Base-by-base conservation (phyloP, 2,329 filamentous ascomycete genomes). In the Karstenula rhodostoma region DNA sequence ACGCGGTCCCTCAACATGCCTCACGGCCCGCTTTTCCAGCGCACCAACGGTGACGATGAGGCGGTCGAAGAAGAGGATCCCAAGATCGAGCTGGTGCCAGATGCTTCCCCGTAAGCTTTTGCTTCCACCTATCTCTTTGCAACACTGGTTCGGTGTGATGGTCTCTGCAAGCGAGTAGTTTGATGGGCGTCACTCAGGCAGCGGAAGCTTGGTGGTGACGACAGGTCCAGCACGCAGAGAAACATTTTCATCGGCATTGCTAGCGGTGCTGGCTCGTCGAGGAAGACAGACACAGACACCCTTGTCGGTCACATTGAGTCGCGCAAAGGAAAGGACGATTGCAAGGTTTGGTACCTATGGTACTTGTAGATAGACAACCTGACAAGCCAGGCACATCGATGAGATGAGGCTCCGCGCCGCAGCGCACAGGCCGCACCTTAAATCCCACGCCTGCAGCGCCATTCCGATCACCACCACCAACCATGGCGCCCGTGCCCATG, bases 401-500 rank as follows among this genome's bases (percentile, higher is more conserved):
- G n/a, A n/a, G 33, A 35, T 35, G 33, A 35, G 33, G 33, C 8
- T 43, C 17, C 46, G 6, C 15, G 17, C n/a, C 13, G 6, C 9
- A 42, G 33, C 37, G 51, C 51, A 54, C 51, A 43, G 51, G 23
- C 51, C 51, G 7, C 25, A 44, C 51, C 37, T 33, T 44, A 43
- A 54, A 32, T 44, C 51, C 17, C 50, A 43, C 35, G 51, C 37
- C 42, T 25, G 40, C 51, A 54, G 33, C 33, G 42, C 15, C 50
- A n/a, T 52, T 42, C 50, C 50, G 33, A 42, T 13, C 15, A 37
- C 48, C 52, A 59, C 19, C 19, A 32, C 27, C 44, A 22, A 69
- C 29, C 49, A 78, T 77, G 75, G 70, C 72, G 42, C 68, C 74
- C 46, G 60, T 63, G 13, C 56, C 73, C 0, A 78, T 77, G 72